Conservation (phyloP, 768 basidiomycete genomes). For the Boletus rubropictus region DNA sequence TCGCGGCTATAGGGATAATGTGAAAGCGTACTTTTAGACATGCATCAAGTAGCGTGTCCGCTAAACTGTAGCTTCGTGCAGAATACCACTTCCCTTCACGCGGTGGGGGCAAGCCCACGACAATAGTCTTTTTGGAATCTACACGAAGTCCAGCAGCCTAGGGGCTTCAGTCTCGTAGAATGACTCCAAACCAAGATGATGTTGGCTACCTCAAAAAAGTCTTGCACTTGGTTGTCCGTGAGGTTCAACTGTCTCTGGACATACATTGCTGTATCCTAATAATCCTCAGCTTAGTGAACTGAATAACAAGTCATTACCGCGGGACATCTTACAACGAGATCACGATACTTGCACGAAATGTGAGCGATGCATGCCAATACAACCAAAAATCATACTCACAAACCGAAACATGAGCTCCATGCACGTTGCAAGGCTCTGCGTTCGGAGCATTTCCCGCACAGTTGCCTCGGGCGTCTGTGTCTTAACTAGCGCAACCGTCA, state of each 20-base stretch:
- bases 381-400: conserved; percentile 17
- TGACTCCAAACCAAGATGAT: not conserved
- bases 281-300: not conserved
- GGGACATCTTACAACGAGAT: conserved; percentile 30
- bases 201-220: conserved; percentile 39
- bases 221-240: conserved; percentile 37
- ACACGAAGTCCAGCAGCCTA: conserved; percentile 40
- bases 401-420: conserved; percentile 32
- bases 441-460: conserved; percentile 33
- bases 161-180: not conserved
- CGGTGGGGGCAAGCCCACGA: conserved; percentile 41
- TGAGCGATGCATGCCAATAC: not conserved
- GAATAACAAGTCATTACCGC: not conserved
- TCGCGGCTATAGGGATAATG: not conserved
- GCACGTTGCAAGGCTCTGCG: conserved; percentile 35
- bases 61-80: conserved; percentile 39
- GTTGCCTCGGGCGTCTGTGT: conserved; percentile 39
- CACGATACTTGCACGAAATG: conserved; percentile 33
- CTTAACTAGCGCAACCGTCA: conserved; percentile 31
- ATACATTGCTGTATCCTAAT: conserved; percentile 41
- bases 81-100: conserved; percentile 33
- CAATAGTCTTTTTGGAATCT: conserved; percentile 35
- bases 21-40: conserved; percentile 32
- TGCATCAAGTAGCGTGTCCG: conserved; percentile 34
- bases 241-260: conserved; percentile 39